phyloP scores from a whole-genome alignment of 2,329 filamentous ascomycete genomes.

The Trichoderma gracile region DNA sequence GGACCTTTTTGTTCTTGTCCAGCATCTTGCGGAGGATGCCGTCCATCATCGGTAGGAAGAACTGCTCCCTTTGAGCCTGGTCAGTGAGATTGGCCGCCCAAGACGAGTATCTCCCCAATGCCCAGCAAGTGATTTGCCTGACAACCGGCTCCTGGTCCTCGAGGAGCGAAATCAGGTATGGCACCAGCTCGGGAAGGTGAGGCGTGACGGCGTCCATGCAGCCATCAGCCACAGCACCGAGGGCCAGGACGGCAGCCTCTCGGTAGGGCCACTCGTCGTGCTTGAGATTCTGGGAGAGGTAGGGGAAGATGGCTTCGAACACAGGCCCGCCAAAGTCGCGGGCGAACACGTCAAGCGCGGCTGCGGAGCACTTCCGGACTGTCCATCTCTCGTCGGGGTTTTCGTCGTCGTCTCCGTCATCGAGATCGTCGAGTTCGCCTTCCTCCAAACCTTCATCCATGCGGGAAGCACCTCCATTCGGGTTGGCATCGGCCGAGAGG shows the following conservation, averaged over 20 bases:
- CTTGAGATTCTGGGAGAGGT: constrained; percentile 84
- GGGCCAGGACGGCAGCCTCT: constrained; percentile 89
- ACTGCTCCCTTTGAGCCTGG: constrained; percentile 67
- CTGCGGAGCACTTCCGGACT: constrained; percentile 92
- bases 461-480: constrained; percentile 57
- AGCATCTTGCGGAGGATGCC: constrained; percentile 93
- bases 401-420: constrained; percentile 73
- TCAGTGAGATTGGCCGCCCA: constrained; percentile 82
- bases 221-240: constrained; percentile 92
- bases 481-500: constrained; percentile 51
- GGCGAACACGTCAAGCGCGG: constrained; percentile 90
- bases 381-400: constrained; percentile 95
- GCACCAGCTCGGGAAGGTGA: constrained; percentile 85
- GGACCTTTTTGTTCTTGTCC: constrained; percentile 95
- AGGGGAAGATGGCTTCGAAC: constrained; percentile 89
- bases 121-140: constrained; percentile 97
- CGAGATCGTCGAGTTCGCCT: constrained; percentile 79
- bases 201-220: constrained; percentile 88
- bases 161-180: constrained; percentile 84
- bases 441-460: constrained; percentile 81
- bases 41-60: constrained; percentile 96
- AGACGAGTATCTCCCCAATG: constrained; percentile 85
- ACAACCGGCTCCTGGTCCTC: constrained; percentile 87
- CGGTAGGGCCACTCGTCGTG: constrained; percentile 88
- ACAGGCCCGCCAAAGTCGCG: constrained; percentile 85